Base-by-base conservation (phyloP, 495 filamentous ascomycete species). In the Copromyces sp. region DNA sequence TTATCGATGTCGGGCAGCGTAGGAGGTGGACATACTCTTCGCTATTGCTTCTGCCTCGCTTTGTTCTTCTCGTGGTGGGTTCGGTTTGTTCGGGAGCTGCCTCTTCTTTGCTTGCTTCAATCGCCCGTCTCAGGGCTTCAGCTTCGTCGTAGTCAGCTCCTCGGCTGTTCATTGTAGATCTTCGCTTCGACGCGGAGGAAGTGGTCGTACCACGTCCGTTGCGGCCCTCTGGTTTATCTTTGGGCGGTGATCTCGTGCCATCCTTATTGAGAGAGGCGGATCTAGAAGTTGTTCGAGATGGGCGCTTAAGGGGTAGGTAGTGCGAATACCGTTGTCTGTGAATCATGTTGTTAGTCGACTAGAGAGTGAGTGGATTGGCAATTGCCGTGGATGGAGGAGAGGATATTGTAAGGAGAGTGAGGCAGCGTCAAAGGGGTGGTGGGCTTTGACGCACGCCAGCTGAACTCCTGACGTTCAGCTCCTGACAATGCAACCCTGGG, bases 81-180 rank as follows among this genome's bases (percentile, higher is more conserved):
- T 87, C 90, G 40, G 83, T 83, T 16, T 79, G 79, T 53, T 86
- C 84, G 39, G 81, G 77, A 72, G 78, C 79, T 40, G 85, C 84
- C n/a, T 89, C 88, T 76, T 91, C 89, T 80, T 94, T 98, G 83
- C 95, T 99, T 73, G 96, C 94, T 80, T 98, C 95, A 77, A 99
- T 93, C 20, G 94, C 96, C 75, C 91, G 87, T 72, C 93, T 89
- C 39, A 99, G 80, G 72, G 93, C 90, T 80, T 97, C 95, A 74
- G 97, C 94, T 82, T 97, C 94, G 75, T 98, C 94, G 78, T 98
- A 98, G 7, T 93, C 94, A 69, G 95, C 94, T 78, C 94, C 93
- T 70, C 95, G 89, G 80, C 96, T 98, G 78, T 98, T 97, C 93
- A 98, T 97, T 9, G 95, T 99, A 38, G 95, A 97, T 17, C 95